phyloP scores from a whole-genome alignment of 148 eudicot genomes.

The Rhododendron williamsianum region DNA sequence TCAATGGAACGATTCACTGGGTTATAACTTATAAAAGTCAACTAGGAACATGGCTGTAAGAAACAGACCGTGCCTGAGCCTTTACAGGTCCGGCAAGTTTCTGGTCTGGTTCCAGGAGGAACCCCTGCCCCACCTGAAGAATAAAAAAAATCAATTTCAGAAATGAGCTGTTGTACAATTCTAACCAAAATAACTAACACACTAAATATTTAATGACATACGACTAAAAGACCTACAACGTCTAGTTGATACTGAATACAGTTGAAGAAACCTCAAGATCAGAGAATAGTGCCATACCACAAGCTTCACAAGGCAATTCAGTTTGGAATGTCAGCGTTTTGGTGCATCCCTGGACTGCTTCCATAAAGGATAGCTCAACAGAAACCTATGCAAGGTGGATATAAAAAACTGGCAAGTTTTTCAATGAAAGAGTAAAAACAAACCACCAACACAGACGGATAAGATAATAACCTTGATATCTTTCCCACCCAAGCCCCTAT shows the following conservation, averaged over 20 bases:
- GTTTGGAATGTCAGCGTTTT: constrained; percentile 62
- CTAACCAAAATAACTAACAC: neutral
- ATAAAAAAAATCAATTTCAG: neutral
- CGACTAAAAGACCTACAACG: neutral
- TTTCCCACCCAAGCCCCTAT: constrained; percentile 40
- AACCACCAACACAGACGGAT: neutral
- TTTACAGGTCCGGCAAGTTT: constrained; percentile 73
- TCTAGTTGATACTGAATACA: neutral
- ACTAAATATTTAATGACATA: neutral
- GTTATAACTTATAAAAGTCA: neutral
- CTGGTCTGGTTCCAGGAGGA: constrained; percentile 93
- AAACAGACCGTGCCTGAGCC: constrained; percentile 80
- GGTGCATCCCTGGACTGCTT: constrained; percentile 94
- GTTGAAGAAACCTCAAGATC: neutral
- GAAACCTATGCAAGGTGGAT: constrained; percentile 28
- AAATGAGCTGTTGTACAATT: neutral
- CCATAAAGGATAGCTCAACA: constrained; percentile 87
- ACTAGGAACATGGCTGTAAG: neutral
- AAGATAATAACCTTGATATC: constrained; percentile 44
- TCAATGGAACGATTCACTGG: neutral
- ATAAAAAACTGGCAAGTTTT: neutral
- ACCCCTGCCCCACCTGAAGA: constrained; percentile 78
- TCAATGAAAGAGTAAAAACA: neutral
- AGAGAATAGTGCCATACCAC: constrained; percentile 50
- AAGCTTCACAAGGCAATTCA: constrained; percentile 70